Evolutionary conservation across 2,329 filamentous ascomycete species (phyloP).

Genomic region (Chaetomium globosum): DNA sequence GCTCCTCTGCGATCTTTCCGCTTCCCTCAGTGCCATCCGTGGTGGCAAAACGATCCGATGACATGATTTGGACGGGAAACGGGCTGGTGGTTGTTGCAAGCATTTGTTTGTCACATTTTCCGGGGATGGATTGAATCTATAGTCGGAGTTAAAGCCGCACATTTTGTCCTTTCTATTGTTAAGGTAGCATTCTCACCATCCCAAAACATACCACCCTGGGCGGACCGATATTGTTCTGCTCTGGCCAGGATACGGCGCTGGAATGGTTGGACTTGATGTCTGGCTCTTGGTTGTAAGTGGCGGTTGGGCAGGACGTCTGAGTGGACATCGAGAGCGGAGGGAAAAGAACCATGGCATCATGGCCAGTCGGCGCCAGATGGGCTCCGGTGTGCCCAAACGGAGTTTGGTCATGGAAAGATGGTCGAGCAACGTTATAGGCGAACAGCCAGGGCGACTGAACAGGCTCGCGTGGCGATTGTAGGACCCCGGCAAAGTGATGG

Average conservation of each 20-base stretch:
- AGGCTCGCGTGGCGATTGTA: background rate
- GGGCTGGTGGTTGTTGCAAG: background rate
- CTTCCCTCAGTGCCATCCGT: conserved; percentile 6
- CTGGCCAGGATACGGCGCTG: background rate
- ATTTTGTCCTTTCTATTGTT: background rate
- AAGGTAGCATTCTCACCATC: background rate
- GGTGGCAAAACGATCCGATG: conserved; percentile 3
- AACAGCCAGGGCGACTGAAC: background rate
- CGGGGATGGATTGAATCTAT: conserved; percentile 1
- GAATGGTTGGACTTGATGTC: background rate
- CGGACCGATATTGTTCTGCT: background rate
- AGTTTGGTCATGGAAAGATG: background rate
- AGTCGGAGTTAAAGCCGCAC: background rate
- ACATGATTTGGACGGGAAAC: conserved; percentile 2
- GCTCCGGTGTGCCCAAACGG: background rate
- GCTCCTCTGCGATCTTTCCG: conserved; percentile 1
- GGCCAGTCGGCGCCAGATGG: background rate
- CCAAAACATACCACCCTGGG: conserved; percentile 6
- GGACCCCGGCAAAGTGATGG: background rate
- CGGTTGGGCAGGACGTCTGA: background rate
- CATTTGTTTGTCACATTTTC: conserved; percentile 5
- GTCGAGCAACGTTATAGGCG: background rate
- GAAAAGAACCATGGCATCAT: background rate
- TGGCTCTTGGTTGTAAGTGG: background rate
- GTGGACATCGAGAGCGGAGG: background rate